Percentiles rank a stretch among this genome's conserved stretches.
phyloP scores from a whole-genome alignment of 2,329 filamentous ascomycete genomes.

The Phaeomoniella chlamydospora region DNA sequence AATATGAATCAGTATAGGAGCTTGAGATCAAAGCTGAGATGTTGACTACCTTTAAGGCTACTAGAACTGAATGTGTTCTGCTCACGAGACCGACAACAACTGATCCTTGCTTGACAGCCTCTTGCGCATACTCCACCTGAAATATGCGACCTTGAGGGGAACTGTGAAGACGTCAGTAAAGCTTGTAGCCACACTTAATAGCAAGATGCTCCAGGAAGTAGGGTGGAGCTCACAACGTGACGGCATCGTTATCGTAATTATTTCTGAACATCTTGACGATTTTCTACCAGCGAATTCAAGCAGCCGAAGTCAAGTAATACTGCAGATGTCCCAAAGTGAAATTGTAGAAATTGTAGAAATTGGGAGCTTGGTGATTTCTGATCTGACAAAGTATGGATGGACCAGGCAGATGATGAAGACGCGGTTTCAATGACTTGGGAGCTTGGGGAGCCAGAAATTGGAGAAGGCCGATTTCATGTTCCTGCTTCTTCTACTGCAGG shows the following conservation, averaged over 20 bases:
- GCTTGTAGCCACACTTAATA: constrained; percentile 2
- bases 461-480: background rate
- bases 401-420: constrained; percentile 1
- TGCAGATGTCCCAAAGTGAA: too few relatives aligned
- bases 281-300: constrained; percentile 1
- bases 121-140: constrained; percentile 96
- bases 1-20: constrained; percentile 1
- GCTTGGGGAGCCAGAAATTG: too few relatives aligned
- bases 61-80: constrained; percentile 94
- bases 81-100: constrained; percentile 93
- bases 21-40: too few relatives aligned
- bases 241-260: constrained; percentile 99
- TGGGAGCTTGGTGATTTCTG: too few relatives aligned
- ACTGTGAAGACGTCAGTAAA: constrained; percentile 33
- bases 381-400: too few relatives aligned
- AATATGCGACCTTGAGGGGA: constrained; percentile 99
- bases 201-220: too few relatives aligned
- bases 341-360: too few relatives aligned
- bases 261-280: constrained; percentile 80
- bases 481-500: background rate
- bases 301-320: constrained; percentile 1
- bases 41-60: constrained; percentile 72
- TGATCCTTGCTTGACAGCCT: constrained; percentile 97
- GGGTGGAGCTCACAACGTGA: constrained; percentile 72
- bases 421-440: background rate